phyloP scores from a whole-genome alignment of 345 rosid genomes.

The Euclidium syriacum region DNA sequence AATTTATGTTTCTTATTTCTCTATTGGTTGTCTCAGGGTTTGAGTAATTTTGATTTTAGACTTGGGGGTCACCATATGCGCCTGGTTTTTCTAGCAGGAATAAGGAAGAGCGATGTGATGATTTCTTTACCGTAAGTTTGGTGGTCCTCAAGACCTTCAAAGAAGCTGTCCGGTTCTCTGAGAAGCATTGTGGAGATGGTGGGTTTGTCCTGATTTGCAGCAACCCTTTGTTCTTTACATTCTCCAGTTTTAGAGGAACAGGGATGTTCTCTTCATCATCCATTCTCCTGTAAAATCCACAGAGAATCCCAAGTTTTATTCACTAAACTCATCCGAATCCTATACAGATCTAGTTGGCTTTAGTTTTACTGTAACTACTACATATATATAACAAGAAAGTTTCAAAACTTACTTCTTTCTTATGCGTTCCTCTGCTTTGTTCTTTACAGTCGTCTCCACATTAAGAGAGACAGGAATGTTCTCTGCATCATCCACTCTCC shows the following conservation, averaged over 20 bases:
- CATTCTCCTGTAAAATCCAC: conserved; percentile 14
- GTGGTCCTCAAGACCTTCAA: conserved; percentile 39
- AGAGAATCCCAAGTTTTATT: neutral
- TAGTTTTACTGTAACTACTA: neutral
- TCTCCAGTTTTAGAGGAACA: conserved; percentile 53
- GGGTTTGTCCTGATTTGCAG: conserved; percentile 79
- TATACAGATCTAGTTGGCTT: neutral
- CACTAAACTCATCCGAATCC: neutral
- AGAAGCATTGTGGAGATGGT: conserved; percentile 98
- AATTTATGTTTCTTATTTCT: neutral
- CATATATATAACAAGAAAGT: neutral
- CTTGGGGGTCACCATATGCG: neutral
- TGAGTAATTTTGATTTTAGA: neutral
- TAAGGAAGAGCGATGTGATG: neutral
- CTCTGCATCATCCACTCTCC: conserved; percentile 48
- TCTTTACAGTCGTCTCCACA: conserved; percentile 49
- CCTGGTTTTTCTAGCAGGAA: neutral
- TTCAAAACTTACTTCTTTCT: conserved; percentile 43
- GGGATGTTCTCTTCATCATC: conserved; percentile 54
- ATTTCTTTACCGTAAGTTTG: conserved; percentile 61
- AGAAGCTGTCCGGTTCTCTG: conserved; percentile 38
- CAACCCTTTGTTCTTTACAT: conserved; percentile 46
- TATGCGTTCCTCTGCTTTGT: conserved; percentile 42
- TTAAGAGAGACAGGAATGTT: conserved; percentile 49
- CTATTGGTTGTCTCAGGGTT: neutral